These are phyloP conservation scores for Lactifluus pinguis DNA, from an alignment of 768 basidiomycete genomes.

Conservation along the genomic window DNA sequence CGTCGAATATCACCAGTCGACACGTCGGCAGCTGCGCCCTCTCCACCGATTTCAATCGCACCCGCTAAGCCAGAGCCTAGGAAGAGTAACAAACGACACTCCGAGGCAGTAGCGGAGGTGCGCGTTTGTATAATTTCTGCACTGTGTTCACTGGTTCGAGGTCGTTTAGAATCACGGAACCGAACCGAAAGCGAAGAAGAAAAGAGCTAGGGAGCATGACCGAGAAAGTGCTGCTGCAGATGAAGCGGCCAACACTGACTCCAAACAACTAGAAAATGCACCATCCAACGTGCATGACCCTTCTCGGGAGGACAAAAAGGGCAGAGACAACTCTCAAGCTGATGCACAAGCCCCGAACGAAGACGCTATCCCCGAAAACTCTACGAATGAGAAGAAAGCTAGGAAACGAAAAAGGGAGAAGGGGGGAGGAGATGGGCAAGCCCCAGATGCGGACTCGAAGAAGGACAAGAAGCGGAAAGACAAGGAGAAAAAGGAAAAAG, in stretches of 20 bases:
- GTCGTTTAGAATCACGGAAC: neutral
- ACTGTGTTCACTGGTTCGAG: neutral
- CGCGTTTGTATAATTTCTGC: neutral
- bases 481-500: neutral
- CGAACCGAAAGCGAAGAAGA: slow-evolving; percentile 21
- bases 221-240: neutral
- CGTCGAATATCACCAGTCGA: slow-evolving; percentile 38
- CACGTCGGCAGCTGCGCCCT: slow-evolving; percentile 21
- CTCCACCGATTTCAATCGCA: neutral
- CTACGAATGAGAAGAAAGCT: slow-evolving; percentile 23
- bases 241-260: neutral
- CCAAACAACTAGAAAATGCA: neutral
- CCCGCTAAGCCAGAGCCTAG: neutral
- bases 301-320: slow-evolving; percentile 20
- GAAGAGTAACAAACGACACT: neutral
- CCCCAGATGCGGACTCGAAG: neutral
- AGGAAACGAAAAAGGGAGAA: slow-evolving; percentile 25
- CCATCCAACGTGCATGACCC: neutral
- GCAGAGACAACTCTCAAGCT: neutral
- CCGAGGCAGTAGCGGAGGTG: slow-evolving; percentile 1
- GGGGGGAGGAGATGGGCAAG: slow-evolving; percentile 6
- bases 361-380: neutral
- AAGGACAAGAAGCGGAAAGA: slow-evolving; percentile 16
- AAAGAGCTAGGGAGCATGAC: slow-evolving; percentile 28
- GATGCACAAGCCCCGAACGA: slow-evolving; percentile 15